Base-by-base conservation (phyloP, 495 filamentous ascomycete genomes). In the Trichoderma gamsii region DNA sequence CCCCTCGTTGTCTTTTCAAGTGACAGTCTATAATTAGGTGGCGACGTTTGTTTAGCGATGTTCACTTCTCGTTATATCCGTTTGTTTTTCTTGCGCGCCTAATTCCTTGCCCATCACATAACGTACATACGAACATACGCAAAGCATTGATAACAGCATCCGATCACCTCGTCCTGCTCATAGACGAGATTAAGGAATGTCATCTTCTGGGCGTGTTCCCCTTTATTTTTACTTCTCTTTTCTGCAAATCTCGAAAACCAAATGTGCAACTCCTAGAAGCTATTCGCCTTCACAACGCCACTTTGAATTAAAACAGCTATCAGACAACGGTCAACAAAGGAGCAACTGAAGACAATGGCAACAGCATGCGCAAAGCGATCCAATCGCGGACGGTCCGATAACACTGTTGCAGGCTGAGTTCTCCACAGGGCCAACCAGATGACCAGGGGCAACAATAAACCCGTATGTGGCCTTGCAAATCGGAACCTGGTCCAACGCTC, bases 341-440 rank as follows among this genome's bases (percentile, higher is more conserved):
- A 38, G 35, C 35, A 9, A 38, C 8, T 38, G 35, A 38, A 38
- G 35, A 38, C 35, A 38, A 38, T 38, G 35, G 2, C 65, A 52
- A 7, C 21, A 67, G 32, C 16, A 41, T 13, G 41, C 5, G 44
- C 44, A n/a, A 61, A 16, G 29, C 56, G 25, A 32, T 25, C 56
- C 56, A 61, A 61, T 61, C 25, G 56, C 56, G 56, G 56, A 32
- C 9, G 56, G 23, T 16, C 56, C 56, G 56, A 61, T 21, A 61
- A 29, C 3, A n/a, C 27, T 27, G 4, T 15, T 29, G 16, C 56
- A 16, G 12, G n/a, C 56, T 21, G 23, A 61, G 9, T 27, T 29
- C 56, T 61, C 56, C 56, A 61, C 56, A 61, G 27, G 56, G 27
- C 56, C 23, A 32, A 9, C 23, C 15, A 56, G 35, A 25, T 13